phyloP scores from a whole-genome alignment of 441 rosid genomes.

The Flueggea neowawraea region DNA sequence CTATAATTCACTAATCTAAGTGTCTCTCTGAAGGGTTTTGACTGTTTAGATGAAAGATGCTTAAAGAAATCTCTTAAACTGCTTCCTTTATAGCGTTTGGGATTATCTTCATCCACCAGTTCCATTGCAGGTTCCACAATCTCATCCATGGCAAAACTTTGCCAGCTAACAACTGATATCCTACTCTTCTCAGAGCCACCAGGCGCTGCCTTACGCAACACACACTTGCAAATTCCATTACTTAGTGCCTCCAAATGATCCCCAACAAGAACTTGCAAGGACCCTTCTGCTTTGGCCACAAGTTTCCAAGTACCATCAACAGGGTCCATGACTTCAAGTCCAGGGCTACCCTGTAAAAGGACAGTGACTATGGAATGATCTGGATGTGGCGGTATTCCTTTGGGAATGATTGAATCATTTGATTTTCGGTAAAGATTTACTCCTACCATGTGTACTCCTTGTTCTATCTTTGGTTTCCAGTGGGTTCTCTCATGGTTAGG shows the following conservation, averaged over 20 bases:
- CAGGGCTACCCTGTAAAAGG: neutral
- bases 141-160: constrained; percentile 9
- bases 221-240: constrained; percentile 5
- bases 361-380: neutral
- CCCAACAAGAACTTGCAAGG: constrained; percentile 6
- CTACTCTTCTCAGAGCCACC: neutral
- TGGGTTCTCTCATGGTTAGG: neutral
- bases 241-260: constrained; percentile 4
- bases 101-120: neutral
- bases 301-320: neutral
- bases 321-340: no score
- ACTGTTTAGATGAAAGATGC: constrained; percentile 3
- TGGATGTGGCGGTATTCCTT: neutral
- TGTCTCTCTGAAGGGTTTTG: constrained; percentile 1
- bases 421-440: neutral
- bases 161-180: constrained; percentile 1
- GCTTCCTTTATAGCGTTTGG: constrained; percentile 1
- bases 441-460: constrained; percentile 7
- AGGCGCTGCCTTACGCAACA: neutral
- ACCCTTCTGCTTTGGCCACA: neutral
- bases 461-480: neutral
- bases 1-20: neutral
- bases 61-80: constrained; percentile 4
- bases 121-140: constrained; percentile 9
- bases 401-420: neutral